Conservation (phyloP, 352 stramenopile genomes). For the Globisporangium carolinianum region DNA sequence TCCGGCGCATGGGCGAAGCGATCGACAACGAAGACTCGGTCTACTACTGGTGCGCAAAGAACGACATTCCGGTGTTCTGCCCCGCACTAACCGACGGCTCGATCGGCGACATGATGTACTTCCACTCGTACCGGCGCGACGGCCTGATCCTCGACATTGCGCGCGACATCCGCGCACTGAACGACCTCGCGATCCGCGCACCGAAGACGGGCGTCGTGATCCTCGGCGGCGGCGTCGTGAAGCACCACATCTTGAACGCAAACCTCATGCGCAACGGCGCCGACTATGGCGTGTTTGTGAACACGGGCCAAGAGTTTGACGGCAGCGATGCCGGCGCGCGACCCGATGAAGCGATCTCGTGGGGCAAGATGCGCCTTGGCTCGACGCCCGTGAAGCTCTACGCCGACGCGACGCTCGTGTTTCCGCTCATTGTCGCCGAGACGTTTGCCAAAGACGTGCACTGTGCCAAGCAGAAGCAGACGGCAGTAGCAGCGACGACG, state of each 20-base stretch:
- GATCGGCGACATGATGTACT: constrained; percentile 99
- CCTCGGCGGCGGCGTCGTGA: constrained; percentile 96
- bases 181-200: constrained; percentile 95
- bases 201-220: constrained; percentile 97
- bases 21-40: constrained; percentile 98
- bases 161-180: constrained; percentile 96
- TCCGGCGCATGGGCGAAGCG: constrained; percentile 93
- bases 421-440: constrained; percentile 98
- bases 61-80: constrained; percentile 99
- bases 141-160: constrained; percentile 97
- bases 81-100: constrained; percentile 98
- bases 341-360: constrained; percentile 99
- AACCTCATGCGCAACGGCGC: constrained; percentile 99
- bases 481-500: not conserved
- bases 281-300: constrained; percentile 98
- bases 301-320: constrained; percentile 98
- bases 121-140: constrained; percentile 98
- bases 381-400: constrained; percentile 96
- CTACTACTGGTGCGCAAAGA: constrained; percentile 99
- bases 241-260: constrained; percentile 99
- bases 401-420: constrained; percentile 97
- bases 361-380: constrained; percentile 96
- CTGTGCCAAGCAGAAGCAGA: constrained; percentile 21
- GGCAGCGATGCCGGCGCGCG: constrained; percentile 96
- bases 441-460: constrained; percentile 97